These are phyloP conservation scores for Sicyos baderoa DNA, from an alignment of 306 rosid genomes.

Conservation along the genomic window DNA sequence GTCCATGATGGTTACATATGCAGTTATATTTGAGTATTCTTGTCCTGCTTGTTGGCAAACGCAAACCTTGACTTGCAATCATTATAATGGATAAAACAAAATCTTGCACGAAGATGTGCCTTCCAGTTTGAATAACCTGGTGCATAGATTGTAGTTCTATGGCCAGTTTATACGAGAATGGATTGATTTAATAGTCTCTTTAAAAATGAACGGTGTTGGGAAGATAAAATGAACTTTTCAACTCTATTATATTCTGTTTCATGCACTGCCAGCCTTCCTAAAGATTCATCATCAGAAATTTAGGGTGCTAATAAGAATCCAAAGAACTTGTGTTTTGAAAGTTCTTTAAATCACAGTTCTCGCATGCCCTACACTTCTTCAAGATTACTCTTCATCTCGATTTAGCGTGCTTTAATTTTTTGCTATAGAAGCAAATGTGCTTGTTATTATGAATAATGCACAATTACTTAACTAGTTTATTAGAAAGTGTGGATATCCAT, in stretches of 20 bases:
- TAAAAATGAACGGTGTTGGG: background rate
- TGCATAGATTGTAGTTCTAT: background rate
- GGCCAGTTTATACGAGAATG: background rate
- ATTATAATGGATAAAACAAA: background rate
- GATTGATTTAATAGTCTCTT: background rate
- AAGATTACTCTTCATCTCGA: constrained; percentile 1
- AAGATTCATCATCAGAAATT: background rate
- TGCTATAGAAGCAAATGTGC: background rate
- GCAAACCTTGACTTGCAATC: constrained; percentile 2
- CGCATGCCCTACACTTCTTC: background rate
- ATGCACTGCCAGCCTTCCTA: background rate
- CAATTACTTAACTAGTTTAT: background rate
- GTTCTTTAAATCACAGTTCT: background rate
- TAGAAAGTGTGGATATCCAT: no score
- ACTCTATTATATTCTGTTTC: background rate
- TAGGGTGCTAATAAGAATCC: background rate
- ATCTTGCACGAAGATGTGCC: background rate
- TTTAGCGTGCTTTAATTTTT: background rate
- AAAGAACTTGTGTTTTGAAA: constrained; percentile 15
- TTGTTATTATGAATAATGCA: background rate
- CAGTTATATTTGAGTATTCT: background rate
- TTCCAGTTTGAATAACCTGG: constrained; percentile 5
- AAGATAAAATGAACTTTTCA: background rate
- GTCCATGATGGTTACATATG: no score
- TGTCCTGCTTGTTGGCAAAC: background rate